phyloP scores from a whole-genome alignment of 78 protist genomes.

The Planoprotostelium fungivorum region DNA sequence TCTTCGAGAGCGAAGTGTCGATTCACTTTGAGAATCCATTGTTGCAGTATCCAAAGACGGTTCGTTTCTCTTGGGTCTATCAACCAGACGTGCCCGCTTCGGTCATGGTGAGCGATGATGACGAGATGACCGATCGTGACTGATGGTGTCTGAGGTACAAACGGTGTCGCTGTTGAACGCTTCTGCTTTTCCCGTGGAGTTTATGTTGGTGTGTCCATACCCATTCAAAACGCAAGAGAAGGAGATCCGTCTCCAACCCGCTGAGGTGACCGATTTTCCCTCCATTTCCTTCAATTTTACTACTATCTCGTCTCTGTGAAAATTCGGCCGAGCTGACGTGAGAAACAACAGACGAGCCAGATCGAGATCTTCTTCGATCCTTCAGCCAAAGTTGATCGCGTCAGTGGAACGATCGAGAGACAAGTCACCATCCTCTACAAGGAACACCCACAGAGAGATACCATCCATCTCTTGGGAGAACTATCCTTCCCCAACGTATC shows the following conservation, averaged over 20 bases:
- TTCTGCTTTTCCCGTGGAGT: background rate
- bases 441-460: slow-evolving; percentile 50
- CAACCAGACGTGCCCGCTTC: background rate
- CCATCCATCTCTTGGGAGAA: slow-evolving; percentile 26
- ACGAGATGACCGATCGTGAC: background rate
- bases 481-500: slow-evolving; percentile 49
- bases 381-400: background rate
- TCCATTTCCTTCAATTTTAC: background rate
- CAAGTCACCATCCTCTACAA: slow-evolving; percentile 8
- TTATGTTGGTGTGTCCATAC: background rate
- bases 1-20: background rate
- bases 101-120: background rate
- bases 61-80: background rate
- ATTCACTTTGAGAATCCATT: background rate
- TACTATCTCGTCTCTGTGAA: too few relatives aligned
- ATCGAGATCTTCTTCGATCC: background rate
- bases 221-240: background rate
- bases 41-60: background rate
- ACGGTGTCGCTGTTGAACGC: background rate
- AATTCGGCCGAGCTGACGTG: background rate
- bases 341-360: background rate
- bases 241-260: background rate
- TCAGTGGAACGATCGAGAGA: background rate
- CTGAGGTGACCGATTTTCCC: background rate
- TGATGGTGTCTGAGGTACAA: background rate